These are phyloP conservation scores for Excoecaria cochinchinensis DNA, from an alignment of 345 rosid species.

Conservation along the genomic window DNA sequence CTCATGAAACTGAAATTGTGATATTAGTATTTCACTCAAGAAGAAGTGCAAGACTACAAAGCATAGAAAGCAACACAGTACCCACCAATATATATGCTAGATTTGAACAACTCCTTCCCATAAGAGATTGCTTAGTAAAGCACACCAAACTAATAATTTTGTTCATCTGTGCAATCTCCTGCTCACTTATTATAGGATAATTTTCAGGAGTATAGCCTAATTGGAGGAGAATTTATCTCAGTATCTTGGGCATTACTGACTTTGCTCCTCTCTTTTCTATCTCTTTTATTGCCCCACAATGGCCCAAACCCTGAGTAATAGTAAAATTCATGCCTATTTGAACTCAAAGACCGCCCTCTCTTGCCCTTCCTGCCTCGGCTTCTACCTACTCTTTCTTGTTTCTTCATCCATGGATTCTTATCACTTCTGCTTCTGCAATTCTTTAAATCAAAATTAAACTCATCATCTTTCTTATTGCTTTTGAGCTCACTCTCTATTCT, in stretches of 20 bases:
- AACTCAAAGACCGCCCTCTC: neutral
- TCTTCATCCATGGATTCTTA: neutral
- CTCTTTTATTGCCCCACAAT: neutral
- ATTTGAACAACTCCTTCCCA: too few species aligned
- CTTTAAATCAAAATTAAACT: neutral
- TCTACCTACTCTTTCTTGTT: neutral
- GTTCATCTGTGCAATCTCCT: too few species aligned
- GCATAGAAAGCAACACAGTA: too few species aligned
- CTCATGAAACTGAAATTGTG: too few species aligned
- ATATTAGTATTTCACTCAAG: too few species aligned
- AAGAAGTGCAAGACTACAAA: too few species aligned
- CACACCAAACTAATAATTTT: too few species aligned
- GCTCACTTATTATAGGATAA: too few species aligned
- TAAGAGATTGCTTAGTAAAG: too few species aligned
- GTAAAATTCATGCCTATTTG: neutral
- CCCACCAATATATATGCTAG: too few species aligned
- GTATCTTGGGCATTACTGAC: neutral
- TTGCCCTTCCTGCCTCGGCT: neutral
- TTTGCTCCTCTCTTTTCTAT: neutral
- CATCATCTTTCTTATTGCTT: neutral
- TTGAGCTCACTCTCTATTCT: neutral
- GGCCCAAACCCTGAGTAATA: constrained; percentile 16
- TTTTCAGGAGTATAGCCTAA: neutral
- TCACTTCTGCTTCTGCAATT: neutral
- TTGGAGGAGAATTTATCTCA: neutral